Evolutionary conservation across 257 asterid species (phyloP).

Genomic region (Linderniella brevidens): DNA sequence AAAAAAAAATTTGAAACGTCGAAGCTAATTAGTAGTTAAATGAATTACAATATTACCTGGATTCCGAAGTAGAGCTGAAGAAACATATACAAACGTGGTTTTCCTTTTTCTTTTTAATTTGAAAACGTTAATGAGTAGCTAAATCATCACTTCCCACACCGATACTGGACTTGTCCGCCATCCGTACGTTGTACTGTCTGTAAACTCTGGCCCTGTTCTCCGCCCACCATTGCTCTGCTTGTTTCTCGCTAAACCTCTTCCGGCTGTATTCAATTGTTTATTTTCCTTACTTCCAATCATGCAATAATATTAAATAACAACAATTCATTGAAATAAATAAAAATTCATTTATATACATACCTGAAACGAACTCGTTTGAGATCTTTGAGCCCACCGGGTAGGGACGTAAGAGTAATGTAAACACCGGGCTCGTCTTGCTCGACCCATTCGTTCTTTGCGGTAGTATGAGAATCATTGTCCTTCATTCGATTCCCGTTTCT

Average conservation of each 20-base stretch:
- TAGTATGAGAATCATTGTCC: conserved; percentile 30
- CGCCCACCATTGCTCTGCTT: conserved; percentile 53
- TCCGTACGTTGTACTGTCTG: conserved; percentile 44
- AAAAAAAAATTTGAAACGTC: too few relatives aligned
- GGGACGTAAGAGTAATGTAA: conserved; percentile 57
- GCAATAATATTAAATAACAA: too few relatives aligned
- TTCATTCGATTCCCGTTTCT: conserved; percentile 29
- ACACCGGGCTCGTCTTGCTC: conserved; percentile 82
- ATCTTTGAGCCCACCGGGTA: conserved; percentile 60
- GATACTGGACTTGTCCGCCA: conserved; percentile 50
- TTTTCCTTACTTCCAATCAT: conserved; percentile 13
- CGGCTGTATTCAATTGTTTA: conserved; percentile 40
- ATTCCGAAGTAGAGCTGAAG: too few relatives aligned
- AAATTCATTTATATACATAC: conserved; percentile 16
- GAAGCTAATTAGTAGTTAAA: too few relatives aligned
- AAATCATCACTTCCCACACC: conserved; percentile 50
- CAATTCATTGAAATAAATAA: too few relatives aligned
- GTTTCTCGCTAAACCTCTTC: conserved; percentile 74
- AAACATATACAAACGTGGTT: not conserved
- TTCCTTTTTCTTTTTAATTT: not conserved
- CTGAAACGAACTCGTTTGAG: conserved; percentile 80
- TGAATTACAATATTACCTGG: too few relatives aligned
- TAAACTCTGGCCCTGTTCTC: conserved; percentile 45
- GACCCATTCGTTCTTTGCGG: conserved; percentile 60
- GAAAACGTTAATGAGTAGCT: conserved; percentile 17